phyloP scores from a whole-genome alignment of 2,329 filamentous ascomycete genomes.

The Neoarthrinium moseri region DNA sequence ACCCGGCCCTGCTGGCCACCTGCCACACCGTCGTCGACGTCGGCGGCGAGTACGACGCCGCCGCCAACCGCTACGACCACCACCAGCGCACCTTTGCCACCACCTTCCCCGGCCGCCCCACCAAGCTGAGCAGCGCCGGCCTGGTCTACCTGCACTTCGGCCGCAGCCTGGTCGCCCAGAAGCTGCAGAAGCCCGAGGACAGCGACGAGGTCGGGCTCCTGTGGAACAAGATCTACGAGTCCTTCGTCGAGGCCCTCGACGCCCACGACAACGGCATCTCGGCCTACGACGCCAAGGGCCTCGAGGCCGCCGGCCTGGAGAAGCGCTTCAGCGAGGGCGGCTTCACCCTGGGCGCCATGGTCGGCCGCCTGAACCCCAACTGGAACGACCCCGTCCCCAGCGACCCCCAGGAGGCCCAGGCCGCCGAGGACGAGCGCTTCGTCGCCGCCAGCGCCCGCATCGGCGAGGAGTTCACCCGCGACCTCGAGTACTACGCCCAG shows the following conservation, averaged over 20 bases:
- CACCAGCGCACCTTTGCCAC: conserved; percentile 90
- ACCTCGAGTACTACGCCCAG: conserved; percentile 70
- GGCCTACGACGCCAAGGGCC: conserved; percentile 69
- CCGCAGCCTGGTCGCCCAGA: conserved; percentile 70
- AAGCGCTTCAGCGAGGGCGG: conserved; percentile 82
- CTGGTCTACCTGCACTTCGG: conserved; percentile 97
- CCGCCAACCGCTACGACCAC: conserved; percentile 83
- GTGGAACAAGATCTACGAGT: conserved; percentile 86
- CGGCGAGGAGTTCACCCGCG: conserved; percentile 82
- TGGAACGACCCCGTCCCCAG: conserved; percentile 66
- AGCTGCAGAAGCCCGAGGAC: conserved; percentile 54
- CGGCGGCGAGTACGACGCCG: conserved; percentile 86
- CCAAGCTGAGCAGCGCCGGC: conserved; percentile 91
- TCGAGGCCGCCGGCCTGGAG: conserved; percentile 69
- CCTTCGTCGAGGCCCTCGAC: conserved; percentile 94
- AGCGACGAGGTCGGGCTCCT: conserved; percentile 70
- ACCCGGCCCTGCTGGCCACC: conserved; percentile 71
- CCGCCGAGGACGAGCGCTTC: conserved; percentile 80
- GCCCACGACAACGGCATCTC: conserved; percentile 96
- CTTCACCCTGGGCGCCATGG: conserved; percentile 81
- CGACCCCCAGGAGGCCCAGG: conserved; percentile 60
- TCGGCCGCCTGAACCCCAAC: conserved; percentile 75
- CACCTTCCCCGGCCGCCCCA: conserved; percentile 78
- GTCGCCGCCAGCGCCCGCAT: conserved; percentile 75
- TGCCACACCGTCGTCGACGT: conserved; percentile 98